Evolutionary conservation across 768 basidiomycete species (phyloP).

Genomic region (Lyophyllum shimeji): DNA sequence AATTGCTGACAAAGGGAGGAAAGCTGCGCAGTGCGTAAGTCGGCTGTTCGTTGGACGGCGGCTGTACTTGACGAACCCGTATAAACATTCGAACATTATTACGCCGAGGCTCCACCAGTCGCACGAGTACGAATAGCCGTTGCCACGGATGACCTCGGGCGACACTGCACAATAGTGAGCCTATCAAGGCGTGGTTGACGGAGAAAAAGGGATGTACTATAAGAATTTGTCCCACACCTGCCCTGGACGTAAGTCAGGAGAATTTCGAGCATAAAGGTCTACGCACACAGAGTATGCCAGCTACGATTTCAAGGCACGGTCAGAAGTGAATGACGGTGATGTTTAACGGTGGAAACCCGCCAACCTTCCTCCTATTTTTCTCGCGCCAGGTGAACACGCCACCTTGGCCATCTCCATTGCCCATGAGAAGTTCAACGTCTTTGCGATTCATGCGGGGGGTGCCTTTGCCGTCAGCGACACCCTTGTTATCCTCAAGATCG

Average conservation of each 20-base stretch:
- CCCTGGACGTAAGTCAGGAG: conserved; percentile 23
- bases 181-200: background rate
- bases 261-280: conserved; percentile 9
- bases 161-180: conserved; percentile 57
- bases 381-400: conserved; percentile 96
- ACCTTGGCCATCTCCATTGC: conserved; percentile 74
- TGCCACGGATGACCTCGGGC: conserved; percentile 86
- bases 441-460: conserved; percentile 79
- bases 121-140: conserved; percentile 91
- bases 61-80: conserved; percentile 57
- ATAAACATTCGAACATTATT: conserved; percentile 95
- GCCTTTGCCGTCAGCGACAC: conserved; percentile 63
- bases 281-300: conserved; percentile 88
- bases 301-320: conserved; percentile 34
- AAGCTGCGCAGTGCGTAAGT: conserved; percentile 49
- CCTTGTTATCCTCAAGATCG: conserved; percentile 82
- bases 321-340: conserved; percentile 19
- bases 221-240: conserved; percentile 85
- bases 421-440: conserved; percentile 84
- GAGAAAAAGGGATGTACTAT: conserved; percentile 54
- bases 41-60: conserved; percentile 13
- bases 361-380: conserved; percentile 86
- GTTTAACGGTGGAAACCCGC: conserved; percentile 24
- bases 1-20: conserved; percentile 94
- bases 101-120: conserved; percentile 99